phyloP scores from a whole-genome alignment of 23 red algal genomes.

The Gracilariopsis chorda region DNA sequence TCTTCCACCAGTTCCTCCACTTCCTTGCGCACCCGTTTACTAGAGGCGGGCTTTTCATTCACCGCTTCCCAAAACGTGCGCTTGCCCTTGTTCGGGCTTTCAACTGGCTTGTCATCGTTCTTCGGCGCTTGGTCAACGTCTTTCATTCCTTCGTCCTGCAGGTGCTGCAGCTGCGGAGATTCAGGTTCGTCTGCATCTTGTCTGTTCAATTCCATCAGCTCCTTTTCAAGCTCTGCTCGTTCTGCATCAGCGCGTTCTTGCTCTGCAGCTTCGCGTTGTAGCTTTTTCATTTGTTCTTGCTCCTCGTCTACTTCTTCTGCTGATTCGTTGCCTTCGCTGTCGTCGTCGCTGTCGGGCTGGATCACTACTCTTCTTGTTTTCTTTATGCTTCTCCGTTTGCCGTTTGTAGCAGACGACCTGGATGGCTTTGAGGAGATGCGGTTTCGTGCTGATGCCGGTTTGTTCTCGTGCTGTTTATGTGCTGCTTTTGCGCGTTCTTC shows the following conservation, averaged over 20 bases:
- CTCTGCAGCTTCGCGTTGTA: neutral
- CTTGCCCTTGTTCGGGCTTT: constrained; percentile 15
- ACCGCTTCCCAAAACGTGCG: constrained; percentile 19
- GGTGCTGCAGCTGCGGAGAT: neutral
- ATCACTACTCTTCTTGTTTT: neutral
- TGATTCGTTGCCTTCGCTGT: neutral
- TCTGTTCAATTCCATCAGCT: neutral
- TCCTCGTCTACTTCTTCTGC: constrained; percentile 28
- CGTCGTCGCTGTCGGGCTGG: neutral
- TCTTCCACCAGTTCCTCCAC: constrained; percentile 1
- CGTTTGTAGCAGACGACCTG: neutral
- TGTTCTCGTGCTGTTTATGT: neutral
- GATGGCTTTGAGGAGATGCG: neutral
- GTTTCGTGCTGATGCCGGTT: neutral
- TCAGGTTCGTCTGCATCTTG: constrained; percentile 16
- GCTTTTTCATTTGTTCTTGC: neutral
- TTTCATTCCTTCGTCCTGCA: constrained; percentile 18
- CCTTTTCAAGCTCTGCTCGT: constrained; percentile 22
- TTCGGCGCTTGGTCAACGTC: neutral
- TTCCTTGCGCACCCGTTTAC: constrained; percentile 22
- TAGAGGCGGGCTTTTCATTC: neutral
- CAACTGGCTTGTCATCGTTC: neutral
- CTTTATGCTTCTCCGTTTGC: neutral
- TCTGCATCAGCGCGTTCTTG: constrained; percentile 27
- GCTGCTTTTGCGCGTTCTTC: neutral